Evolutionary conservation across 2,329 filamentous ascomycete genomes (phyloP).

Genomic region (Gaeumannomyces tritici): DNA sequence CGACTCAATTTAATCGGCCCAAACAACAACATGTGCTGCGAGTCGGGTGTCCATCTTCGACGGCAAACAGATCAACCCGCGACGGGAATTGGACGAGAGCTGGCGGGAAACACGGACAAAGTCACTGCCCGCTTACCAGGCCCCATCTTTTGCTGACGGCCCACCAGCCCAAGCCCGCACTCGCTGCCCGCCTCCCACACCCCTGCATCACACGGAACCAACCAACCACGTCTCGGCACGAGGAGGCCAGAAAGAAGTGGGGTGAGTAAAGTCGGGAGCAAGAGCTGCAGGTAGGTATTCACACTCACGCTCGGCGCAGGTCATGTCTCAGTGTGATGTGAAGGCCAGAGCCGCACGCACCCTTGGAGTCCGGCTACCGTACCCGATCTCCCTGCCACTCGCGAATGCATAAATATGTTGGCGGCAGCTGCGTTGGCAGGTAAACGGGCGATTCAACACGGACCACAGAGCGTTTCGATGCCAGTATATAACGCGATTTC

Average conservation of each 20-base stretch:
- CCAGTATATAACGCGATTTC: background rate
- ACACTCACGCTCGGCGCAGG: no score
- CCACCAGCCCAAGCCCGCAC: background rate
- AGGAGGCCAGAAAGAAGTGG: background rate
- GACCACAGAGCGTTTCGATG: background rate
- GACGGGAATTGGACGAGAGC: background rate
- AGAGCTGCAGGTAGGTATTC: background rate
- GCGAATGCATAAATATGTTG: no score
- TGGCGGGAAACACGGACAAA: background rate
- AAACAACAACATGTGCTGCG: no score
- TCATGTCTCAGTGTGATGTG: background rate
- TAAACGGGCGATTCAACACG: background rate
- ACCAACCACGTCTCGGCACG: background rate
- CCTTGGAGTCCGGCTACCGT: background rate
- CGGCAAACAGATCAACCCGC: background rate
- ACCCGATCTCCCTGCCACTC: background rate
- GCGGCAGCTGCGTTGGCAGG: background rate
- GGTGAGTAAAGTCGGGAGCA: background rate
- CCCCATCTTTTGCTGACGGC: background rate
- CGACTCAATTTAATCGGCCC: no score
- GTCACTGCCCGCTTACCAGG: background rate
- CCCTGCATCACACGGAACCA: background rate
- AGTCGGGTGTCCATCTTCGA: background rate
- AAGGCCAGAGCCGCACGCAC: background rate
- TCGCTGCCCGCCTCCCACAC: background rate